These are phyloP conservation scores for Mycosarcoma maydis DNA, from an alignment of 1,284 basidiomycete genomes.

Conservation along the genomic window DNA sequence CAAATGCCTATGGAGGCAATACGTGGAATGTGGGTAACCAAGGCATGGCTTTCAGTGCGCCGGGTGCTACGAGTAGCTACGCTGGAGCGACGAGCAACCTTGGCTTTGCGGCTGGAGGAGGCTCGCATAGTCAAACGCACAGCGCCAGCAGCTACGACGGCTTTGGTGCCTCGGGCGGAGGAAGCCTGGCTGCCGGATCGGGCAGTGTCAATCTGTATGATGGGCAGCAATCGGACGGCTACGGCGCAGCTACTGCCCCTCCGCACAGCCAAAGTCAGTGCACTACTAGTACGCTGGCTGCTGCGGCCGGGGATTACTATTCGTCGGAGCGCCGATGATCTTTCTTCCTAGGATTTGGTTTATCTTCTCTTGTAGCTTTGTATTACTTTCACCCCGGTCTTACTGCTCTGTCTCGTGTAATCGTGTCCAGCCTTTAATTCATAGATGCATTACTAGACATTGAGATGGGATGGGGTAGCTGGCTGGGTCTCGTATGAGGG, in stretches of 20 bases:
- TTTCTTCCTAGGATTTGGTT: not conserved
- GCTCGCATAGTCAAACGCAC: constrained; percentile 25
- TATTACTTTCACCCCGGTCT: constrained; percentile 4
- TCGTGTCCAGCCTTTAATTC: not conserved
- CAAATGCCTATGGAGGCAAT: constrained; percentile 18
- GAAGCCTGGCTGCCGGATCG: constrained; percentile 4
- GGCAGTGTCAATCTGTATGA: constrained; percentile 11
- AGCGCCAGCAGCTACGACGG: constrained; percentile 35
- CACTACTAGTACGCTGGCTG: constrained; percentile 35
- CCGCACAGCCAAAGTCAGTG: constrained; percentile 22
- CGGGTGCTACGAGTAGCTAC: constrained; percentile 15
- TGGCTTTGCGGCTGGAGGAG: constrained; percentile 11
- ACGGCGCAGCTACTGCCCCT: constrained; percentile 1
- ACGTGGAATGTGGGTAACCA: constrained; percentile 29
- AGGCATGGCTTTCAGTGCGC: constrained; percentile 23
- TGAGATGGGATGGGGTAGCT: too few species aligned
- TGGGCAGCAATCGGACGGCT: constrained; percentile 10
- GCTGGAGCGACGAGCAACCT: constrained; percentile 3
- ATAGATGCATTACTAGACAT: constrained; percentile 3
- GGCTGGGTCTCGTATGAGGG: too few species aligned
- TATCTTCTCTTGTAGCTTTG: not conserved
- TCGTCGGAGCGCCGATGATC: constrained; percentile 10
- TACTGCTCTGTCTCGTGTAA: not conserved
- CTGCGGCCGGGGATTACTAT: constrained; percentile 34
- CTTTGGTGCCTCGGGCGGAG: constrained; percentile 4